Conservation (phyloP, 2,329 filamentous ascomycete genomes). For the Ascochyta lentis region DNA sequence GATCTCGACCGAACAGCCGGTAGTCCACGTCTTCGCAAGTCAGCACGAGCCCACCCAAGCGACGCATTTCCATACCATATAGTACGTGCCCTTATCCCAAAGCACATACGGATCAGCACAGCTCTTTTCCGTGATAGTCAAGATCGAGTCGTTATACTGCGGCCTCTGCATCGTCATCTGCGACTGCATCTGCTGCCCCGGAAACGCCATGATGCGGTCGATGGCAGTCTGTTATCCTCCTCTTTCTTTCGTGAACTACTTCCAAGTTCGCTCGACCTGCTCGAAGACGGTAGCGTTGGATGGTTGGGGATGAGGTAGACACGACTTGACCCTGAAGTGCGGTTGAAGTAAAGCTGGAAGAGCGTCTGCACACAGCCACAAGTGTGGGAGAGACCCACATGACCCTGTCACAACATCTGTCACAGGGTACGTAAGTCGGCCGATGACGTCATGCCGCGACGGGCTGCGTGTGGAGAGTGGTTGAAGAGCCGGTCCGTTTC, state of each 20-base stretch:
- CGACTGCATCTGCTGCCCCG: slow-evolving; percentile 13
- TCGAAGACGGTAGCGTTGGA: neutral
- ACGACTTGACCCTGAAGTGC: neutral
- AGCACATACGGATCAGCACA: slow-evolving; percentile 56
- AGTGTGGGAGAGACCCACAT: slow-evolving; percentile 6
- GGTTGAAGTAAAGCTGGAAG: neutral
- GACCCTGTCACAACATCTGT: neutral
- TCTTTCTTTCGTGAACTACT: neutral
- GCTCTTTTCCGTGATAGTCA: slow-evolving; percentile 50
- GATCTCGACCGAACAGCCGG: slow-evolving; percentile 53
- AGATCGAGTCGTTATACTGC: slow-evolving; percentile 49
- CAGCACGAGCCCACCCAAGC: neutral
- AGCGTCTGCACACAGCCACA: neutral
- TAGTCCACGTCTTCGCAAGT: slow-evolving; percentile 50
- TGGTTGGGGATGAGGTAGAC: neutral
- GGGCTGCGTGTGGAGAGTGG: neutral
- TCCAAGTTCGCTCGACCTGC: too few species aligned
- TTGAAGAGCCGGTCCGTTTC: slow-evolving; percentile 5
- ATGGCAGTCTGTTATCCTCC: neutral
- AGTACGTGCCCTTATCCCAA: slow-evolving; percentile 52
- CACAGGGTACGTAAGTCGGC: neutral
- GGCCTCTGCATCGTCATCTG: slow-evolving; percentile 31
- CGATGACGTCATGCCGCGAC: slow-evolving; percentile 15
- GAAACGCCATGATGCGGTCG: slow-evolving; percentile 19
- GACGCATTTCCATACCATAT: slow-evolving; percentile 41